phyloP scores from a whole-genome alignment of 2,329 filamentous ascomycete genomes.

The Helminthosporium solani region DNA sequence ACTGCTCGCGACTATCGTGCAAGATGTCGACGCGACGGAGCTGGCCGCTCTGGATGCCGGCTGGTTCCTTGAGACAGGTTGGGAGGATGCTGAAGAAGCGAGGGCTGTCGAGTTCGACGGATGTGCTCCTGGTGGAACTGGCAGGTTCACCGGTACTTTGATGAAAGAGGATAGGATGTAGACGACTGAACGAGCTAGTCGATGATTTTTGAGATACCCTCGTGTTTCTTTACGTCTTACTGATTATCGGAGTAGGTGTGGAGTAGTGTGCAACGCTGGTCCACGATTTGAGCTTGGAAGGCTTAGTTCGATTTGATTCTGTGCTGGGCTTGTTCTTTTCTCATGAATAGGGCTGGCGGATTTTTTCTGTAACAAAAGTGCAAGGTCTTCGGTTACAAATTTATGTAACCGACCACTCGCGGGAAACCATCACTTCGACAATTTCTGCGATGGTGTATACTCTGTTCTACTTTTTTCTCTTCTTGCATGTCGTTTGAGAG shows the following conservation, averaged over 20 bases:
- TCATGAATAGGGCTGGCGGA: too few relatives aligned
- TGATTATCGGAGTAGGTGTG: background rate
- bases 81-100: constrained; percentile 34
- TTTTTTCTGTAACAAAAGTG: too few relatives aligned
- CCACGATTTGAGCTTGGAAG: background rate
- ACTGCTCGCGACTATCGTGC: constrained; percentile 44
- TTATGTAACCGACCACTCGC: too few relatives aligned
- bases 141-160: constrained; percentile 41
- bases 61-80: constrained; percentile 36
- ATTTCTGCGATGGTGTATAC: too few relatives aligned
- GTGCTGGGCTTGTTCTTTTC: background rate
- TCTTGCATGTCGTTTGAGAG: too few relatives aligned
- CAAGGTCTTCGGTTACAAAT: too few relatives aligned
- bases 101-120: constrained; percentile 47
- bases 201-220: background rate
- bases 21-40: constrained; percentile 38
- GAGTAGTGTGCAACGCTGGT: background rate
- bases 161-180: constrained; percentile 20
- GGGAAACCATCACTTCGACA: too few relatives aligned
- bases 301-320: background rate
- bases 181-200: background rate
- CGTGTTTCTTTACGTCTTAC: background rate
- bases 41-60: constrained; percentile 32
- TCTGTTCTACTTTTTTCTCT: too few relatives aligned
- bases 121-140: constrained; percentile 42